Evolutionary conservation across 768 basidiomycete species (phyloP), one percentile per base, ranked within the genome.

Genomic region (Mycena vulgaris): DNA sequence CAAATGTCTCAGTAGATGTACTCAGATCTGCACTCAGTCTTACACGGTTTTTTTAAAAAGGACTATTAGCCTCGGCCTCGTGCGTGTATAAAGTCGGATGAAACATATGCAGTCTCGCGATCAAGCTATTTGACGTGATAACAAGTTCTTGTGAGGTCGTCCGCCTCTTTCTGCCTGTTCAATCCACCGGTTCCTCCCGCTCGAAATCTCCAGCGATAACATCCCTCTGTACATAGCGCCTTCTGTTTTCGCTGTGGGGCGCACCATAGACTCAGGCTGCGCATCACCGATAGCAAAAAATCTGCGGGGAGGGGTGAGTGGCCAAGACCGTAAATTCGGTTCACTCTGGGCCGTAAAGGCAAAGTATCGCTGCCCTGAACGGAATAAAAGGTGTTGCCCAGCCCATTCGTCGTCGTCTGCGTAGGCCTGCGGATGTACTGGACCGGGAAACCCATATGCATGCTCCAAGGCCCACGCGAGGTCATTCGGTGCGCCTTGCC

Each of bases 131-230:
- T n/a, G n/a, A n/a, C n/a, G n/a, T n/a, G n/a, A n/a, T n/a, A 45
- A 21, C 21, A 45, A 48, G 28, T 45, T 59, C 25, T 28, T 7
- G 17, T 56, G 53, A 14, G 39, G 56, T 42, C 33, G 56, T 9
- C 37, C 56, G 9, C 57, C 57, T 30, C 57, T 40, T 17, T 59
- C 57, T 30, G 57, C 57, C 19, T 59, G 57, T n/a, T 45, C 57
- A 11, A 21, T n/a, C 57, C 42, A 59, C 23, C 56, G 56, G 27
- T 58, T 58, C 16, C 40, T 42, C 39, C 25, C n/a, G n/a, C 21
- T 47, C n/a, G 6, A 5, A n/a, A 47, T 47, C 17, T 37, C 35
- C 8, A 7, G 14, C 6, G 35, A 37, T 37, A 37, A 37, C 35
- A 37, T 37, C 35, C 35, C 14, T 37, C 14, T 17, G 10, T 48